Evolutionary conservation across 2,329 filamentous ascomycete species (phyloP).

Genomic region (Xylariaceae sp.): DNA sequence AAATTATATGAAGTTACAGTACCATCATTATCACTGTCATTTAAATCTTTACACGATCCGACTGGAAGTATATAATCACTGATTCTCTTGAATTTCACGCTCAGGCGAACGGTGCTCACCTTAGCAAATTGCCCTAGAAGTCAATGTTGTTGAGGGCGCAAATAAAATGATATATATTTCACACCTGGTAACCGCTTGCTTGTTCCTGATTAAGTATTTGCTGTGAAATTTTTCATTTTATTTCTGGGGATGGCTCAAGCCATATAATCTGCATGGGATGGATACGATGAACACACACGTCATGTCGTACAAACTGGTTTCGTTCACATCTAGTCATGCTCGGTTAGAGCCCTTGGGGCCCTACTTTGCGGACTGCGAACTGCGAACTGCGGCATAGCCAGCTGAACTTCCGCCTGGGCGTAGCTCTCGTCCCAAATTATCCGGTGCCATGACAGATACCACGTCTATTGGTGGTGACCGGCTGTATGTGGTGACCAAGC

Average conservation of each 20-base stretch:
- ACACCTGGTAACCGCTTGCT: not conserved
- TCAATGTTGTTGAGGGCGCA: no score
- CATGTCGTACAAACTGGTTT: slow-evolving; percentile 21
- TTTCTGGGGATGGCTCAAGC: slow-evolving; percentile 34
- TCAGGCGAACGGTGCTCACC: no score
- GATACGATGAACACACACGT: slow-evolving; percentile 22
- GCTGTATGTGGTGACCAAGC: slow-evolving; percentile 35
- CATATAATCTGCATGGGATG: slow-evolving; percentile 31
- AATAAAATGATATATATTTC: no score
- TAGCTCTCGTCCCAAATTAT: slow-evolving; percentile 16
- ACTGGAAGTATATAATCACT: no score
- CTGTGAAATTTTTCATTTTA: slow-evolving; percentile 34
- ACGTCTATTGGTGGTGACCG: slow-evolving; percentile 11
- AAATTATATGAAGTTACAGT: not conserved
- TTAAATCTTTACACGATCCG: no score
- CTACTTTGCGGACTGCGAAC: slow-evolving; percentile 21
- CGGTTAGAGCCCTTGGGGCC: slow-evolving; percentile 6
- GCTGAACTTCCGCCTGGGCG: slow-evolving; percentile 20
- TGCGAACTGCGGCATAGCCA: slow-evolving; percentile 20
- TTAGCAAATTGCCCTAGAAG: no score
- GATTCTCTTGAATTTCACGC: no score
- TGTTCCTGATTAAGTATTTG: slow-evolving; percentile 3
- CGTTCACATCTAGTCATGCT: slow-evolving; percentile 25
- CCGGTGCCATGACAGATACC: slow-evolving; percentile 18
- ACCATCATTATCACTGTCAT: no score